Evolutionary conservation across 1,284 basidiomycete species (phyloP).

Genomic region (Cryptococcus deneoformans): DNA sequence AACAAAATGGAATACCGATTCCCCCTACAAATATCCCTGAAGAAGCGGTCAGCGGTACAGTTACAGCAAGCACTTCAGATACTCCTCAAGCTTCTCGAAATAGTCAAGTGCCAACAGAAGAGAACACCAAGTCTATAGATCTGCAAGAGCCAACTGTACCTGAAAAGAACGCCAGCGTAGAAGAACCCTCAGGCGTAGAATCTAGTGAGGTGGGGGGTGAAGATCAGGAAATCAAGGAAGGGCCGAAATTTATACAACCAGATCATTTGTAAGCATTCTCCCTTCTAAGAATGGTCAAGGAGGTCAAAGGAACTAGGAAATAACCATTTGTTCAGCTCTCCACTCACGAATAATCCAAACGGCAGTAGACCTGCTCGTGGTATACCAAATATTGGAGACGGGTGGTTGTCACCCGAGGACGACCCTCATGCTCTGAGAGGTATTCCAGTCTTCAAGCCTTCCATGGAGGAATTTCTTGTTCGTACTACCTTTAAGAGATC

Average conservation of each 20-base stretch:
- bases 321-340: conserved; percentile 13
- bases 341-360: conserved; percentile 24
- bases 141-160: too few species aligned
- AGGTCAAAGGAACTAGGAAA: background rate
- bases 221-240: background rate
- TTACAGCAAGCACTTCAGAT: too few species aligned
- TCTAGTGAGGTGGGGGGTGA: background rate
- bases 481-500: conserved; percentile 4
- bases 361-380: conserved; percentile 6
- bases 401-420: conserved; percentile 62
- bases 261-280: conserved; percentile 17
- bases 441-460: conserved; percentile 90
- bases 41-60: too few species aligned
- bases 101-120: too few species aligned
- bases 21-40: too few species aligned
- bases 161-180: too few species aligned
- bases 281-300: background rate
- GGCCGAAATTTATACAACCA: conserved; percentile 17
- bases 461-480: conserved; percentile 72
- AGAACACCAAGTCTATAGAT: too few species aligned
- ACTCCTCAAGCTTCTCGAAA: too few species aligned
- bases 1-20: too few species aligned
- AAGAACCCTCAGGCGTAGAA: background rate
- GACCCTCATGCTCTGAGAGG: conserved; percentile 81
- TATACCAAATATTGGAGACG: conserved; percentile 8